A percentile compares a stretch with the other conserved stretches of the same genome.
phyloP scores from a whole-genome alignment of 345 rosid species.

The Populus pruinosa region DNA sequence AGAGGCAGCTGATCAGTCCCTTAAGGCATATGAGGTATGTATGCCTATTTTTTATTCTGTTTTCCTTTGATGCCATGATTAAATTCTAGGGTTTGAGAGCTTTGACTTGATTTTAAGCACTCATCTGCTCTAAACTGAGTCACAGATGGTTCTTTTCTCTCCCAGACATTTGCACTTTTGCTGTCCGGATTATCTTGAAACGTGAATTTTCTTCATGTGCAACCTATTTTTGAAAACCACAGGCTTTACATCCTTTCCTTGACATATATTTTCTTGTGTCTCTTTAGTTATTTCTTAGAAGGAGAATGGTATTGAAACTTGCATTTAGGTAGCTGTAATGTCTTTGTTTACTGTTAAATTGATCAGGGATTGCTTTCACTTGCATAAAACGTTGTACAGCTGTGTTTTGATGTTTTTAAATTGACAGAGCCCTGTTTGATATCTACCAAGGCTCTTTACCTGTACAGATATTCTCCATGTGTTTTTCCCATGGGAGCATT shows the following conservation, averaged over 20 bases:
- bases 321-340: not conserved
- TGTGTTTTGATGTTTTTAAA: not conserved
- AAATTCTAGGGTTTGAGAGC: not conserved
- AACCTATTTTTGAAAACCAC: not conserved
- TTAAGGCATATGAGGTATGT: constrained; percentile 44
- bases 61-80: not conserved
- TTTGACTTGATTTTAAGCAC: not conserved
- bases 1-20: constrained; percentile 53
- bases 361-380: not conserved
- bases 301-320: not conserved
- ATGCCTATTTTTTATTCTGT: not conserved
- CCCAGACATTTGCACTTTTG: not conserved
- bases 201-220: not conserved
- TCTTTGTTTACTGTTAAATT: not conserved
- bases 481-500: not conserved
- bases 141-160: not conserved
- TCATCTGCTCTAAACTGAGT: not conserved
- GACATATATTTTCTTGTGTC: not conserved
- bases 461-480: not conserved
- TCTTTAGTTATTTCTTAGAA: not conserved
- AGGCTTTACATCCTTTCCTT: not conserved
- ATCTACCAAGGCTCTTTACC: not conserved
- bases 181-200: not conserved
- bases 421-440: not conserved
- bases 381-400: not conserved